phyloP scores from a whole-genome alignment of 148 eudicot genomes.

The Salicornia ramosissima region DNA sequence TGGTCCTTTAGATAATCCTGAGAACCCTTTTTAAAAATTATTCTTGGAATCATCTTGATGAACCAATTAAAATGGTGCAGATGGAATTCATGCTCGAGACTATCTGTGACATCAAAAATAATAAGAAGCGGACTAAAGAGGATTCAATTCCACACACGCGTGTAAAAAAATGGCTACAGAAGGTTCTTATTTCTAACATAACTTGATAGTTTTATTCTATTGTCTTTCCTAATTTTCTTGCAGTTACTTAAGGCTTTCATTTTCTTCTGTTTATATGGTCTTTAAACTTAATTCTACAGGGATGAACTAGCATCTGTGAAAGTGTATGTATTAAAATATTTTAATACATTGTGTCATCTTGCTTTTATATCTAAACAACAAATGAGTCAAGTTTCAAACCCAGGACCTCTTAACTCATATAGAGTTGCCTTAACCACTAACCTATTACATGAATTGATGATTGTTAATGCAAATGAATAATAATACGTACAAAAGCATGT shows the following conservation, averaged over 20 bases:
- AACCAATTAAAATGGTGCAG: constrained; percentile 35
- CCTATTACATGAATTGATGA: too few species aligned
- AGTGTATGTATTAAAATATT: too few species aligned
- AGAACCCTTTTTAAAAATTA: constrained; percentile 5
- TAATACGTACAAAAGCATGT: too few species aligned
- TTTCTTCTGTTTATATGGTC: background rate
- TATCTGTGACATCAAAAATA: constrained; percentile 91
- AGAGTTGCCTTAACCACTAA: too few species aligned
- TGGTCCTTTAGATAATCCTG: background rate
- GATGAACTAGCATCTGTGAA: too few species aligned
- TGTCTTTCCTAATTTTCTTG: too few species aligned
- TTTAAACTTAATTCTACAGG: background rate
- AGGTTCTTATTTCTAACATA: constrained; percentile 40
- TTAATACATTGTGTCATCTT: too few species aligned
- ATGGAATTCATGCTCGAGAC: constrained; percentile 98
- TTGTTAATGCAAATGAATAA: too few species aligned
- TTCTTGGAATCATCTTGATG: constrained; percentile 8
- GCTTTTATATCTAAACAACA: too few species aligned
- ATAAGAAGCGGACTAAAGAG: constrained; percentile 69
- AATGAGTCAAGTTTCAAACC: too few species aligned
- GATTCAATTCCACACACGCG: constrained; percentile 68
- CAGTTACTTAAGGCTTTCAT: background rate
- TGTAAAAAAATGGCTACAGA: constrained; percentile 91
- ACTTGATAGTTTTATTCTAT: background rate
- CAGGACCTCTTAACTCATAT: too few species aligned